Conservation (phyloP, 176 grass and related monocot genomes). For the Oryza coarctata region DNA sequence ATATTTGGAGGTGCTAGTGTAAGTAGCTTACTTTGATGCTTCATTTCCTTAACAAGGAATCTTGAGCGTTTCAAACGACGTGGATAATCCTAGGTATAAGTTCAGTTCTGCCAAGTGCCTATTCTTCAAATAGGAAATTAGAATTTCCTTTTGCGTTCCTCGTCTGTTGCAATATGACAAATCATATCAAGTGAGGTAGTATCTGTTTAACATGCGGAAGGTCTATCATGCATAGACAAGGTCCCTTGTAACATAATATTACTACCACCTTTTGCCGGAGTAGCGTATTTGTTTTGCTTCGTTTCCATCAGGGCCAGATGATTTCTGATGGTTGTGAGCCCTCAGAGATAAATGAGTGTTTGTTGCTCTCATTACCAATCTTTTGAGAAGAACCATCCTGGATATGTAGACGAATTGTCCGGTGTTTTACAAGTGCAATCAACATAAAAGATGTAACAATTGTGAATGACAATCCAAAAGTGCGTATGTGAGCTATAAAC, state of each 20-base stretch:
- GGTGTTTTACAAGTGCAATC: neutral
- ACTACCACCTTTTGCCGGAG: neutral
- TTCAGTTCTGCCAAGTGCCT: neutral
- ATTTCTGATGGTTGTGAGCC: neutral
- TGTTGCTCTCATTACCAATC: neutral
- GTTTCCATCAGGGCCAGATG: neutral
- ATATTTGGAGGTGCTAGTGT: neutral
- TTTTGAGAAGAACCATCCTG: neutral
- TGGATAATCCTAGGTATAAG: neutral
- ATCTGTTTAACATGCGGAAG: neutral
- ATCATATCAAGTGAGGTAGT: neutral
- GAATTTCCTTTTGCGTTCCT: neutral
- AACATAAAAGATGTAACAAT: neutral
- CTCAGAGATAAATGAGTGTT: neutral
- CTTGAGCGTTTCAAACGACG: neutral
- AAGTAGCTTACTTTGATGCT: neutral
- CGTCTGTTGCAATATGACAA: neutral
- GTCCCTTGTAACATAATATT: neutral
- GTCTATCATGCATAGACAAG: neutral
- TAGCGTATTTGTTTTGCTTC: neutral
- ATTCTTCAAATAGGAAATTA: constrained; percentile 20
- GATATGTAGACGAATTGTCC: neutral
- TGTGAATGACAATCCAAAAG: neutral
- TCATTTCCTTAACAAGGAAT: neutral
- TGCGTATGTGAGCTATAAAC: neutral